Base-by-base conservation (phyloP, 805 yeast species). In the Starmerella roubikii region DNA sequence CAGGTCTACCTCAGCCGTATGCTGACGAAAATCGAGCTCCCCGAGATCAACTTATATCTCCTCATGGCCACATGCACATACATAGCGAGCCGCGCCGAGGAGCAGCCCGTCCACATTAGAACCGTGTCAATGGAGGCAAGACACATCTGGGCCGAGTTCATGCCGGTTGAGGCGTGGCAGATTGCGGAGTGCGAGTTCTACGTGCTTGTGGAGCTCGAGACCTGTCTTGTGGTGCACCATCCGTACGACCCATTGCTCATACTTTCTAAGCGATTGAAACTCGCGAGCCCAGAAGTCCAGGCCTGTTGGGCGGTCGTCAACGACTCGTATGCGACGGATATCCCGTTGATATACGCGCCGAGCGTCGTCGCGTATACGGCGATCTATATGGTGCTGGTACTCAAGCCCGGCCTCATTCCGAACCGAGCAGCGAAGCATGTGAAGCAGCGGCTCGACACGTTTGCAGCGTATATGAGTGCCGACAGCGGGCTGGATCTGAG, bases 181-280 rank as follows among this genome's bases (percentile, higher is more conserved):
- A 66, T 91, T 13, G 96, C 97, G 0, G 97, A 91, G 55, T 82
- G 93, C 60, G 98, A 91, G 59, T 91, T 91, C 56, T 91, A 88
- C 54, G 58, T 91, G 32, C 76, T 91, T 16, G 96, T 85, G 52
- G 97, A 86, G 56, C 66, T 91, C 60, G 61, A 57, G 32, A 54
- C 62, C 6, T 61, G 56, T 28, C 52, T 64, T 29, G 53, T 64
- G 7, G 59, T 65, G 11, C 59, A 58, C 40, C 69, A 64, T 41
- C 66, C 69, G 3, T 65, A 65, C 49, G 49, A 54, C 25, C 53
- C 65, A 9, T 51, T 64, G 22, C 48, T 62, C 19, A 36, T 51
- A 3, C 45, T 53, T 74, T 79, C 53, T 67, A 79, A 59, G 78
- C 46, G 78, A 70, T 70, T 61, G 46, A 56, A 46, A 53, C 61